Conservation (phyloP, 108 stramenopile species). For the Cyclotella sp. region DNA sequence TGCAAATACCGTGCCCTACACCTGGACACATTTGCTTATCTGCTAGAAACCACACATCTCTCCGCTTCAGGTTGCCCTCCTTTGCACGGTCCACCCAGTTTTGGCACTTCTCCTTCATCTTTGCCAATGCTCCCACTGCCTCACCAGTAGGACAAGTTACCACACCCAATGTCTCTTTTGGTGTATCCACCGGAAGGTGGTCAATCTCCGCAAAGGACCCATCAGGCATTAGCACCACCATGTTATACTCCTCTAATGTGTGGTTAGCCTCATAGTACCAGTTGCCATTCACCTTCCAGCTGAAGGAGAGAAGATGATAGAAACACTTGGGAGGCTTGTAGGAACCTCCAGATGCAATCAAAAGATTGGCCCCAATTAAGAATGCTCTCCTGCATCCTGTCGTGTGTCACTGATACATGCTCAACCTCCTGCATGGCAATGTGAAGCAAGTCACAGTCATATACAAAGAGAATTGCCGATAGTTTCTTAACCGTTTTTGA, state of each 20-base stretch:
- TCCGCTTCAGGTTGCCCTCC: neutral
- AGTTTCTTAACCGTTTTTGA: neutral
- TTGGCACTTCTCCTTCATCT: too few species aligned
- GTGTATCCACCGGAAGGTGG: neutral
- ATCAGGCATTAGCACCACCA: conserved; percentile 5
- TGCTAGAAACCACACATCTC: conserved; percentile 15
- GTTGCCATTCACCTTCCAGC: neutral
- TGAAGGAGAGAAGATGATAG: conserved; percentile 11
- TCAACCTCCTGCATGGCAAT: neutral
- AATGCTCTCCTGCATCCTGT: neutral
- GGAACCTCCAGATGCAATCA: conserved; percentile 9
- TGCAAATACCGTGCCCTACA: conserved; percentile 16
- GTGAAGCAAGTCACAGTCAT: conserved; percentile 18
- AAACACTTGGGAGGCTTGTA: conserved; percentile 21
- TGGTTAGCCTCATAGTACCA: conserved; percentile 1
- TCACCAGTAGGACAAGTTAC: conserved; percentile 1
- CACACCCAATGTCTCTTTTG: conserved; percentile 2
- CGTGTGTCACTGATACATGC: neutral
- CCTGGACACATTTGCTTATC: conserved; percentile 17
- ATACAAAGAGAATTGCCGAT: neutral
- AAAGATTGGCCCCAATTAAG: conserved; percentile 4
- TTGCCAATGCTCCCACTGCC: neutral
- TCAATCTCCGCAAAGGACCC: neutral
- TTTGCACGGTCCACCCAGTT: neutral
- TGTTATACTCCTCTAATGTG: neutral